Evolutionary conservation across 1,284 basidiomycete species (phyloP), one percentile per base, ranked within the genome.

Genomic region (Xerocomus minutiporus): DNA sequence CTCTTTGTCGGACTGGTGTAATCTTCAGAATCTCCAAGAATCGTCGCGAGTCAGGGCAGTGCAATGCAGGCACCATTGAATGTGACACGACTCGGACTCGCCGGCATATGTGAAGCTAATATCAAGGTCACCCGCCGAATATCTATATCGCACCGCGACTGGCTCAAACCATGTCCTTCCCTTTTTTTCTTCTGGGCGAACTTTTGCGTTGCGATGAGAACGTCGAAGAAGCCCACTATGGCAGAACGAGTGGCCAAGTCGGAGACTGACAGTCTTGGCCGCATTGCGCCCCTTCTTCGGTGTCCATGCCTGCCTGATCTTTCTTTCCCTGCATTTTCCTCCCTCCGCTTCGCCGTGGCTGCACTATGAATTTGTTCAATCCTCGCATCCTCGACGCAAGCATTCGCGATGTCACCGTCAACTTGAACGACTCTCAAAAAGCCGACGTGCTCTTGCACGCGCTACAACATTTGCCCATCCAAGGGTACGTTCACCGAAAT

Each of bases 391-490:
- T 40, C 20, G 38, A 40, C 5, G 38, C 38, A 20, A 40, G 38
- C 38, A 40, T 40, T 40, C 38, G 38, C 38, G 36, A 38, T 20
- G 17, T 84, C 32, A 74, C 78, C 2, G 71, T 75, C 8, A 76
- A 73, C 52, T 75, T 87, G 34, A 73, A 77, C 3, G 78, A 82
- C 60, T 78, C 78, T 57, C 77, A 85, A 65, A 88, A 87, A 65
- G 83, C 77, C 13, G 82, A 84, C 56, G 75, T 87, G 39, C 71
- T 87, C 42, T 66, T 87, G 43, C 80, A 82, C 54, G 83, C 82
- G 5, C 75, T 86, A 68, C 73, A 76, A 51, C 78, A 75, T 55
- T 69, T 85, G 23, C 72, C 74, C 20, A 58, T 66, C 50, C 73
- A 78, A 48, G 73, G 74, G 77, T 77, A 58, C 39, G 74, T 70